These are phyloP conservation scores for Xanthoconium stramineum DNA, from an alignment of 768 basidiomycete genomes.

Conservation along the genomic window DNA sequence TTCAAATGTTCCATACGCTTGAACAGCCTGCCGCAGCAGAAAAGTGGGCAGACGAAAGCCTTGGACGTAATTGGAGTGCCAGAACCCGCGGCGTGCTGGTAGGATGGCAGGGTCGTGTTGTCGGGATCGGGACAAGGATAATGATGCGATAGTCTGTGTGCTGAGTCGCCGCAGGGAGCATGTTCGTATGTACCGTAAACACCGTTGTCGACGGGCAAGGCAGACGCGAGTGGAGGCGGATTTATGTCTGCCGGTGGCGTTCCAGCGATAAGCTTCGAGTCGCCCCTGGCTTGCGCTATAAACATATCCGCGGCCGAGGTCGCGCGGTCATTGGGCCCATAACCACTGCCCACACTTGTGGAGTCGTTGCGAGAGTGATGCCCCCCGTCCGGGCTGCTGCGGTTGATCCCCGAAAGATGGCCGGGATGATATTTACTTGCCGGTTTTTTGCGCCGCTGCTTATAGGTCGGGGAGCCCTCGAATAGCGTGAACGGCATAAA, in stretches of 20 bases:
- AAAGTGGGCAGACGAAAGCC: conserved; percentile 78
- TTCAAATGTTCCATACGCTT: conserved; percentile 92
- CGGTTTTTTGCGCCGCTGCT: conserved; percentile 80
- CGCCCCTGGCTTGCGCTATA: conserved; percentile 55
- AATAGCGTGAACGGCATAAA: conserved; percentile 73
- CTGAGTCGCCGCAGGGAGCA: conserved; percentile 14
- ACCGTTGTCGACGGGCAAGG: conserved; percentile 24
- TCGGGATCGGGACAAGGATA: conserved; percentile 18
- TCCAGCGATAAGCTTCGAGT: conserved; percentile 34
- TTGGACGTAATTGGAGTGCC: conserved; percentile 43
- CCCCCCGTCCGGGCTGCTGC: conserved; percentile 22
- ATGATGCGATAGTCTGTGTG: conserved; percentile 15
- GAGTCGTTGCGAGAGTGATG: conserved; percentile 13
- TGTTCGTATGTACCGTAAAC: conserved; percentile 18
- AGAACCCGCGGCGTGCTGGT: conserved; percentile 18
- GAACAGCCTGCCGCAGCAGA: conserved; percentile 81
- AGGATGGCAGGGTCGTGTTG: conserved; percentile 15
- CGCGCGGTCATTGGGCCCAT: conserved; percentile 27
- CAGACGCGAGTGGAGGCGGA: conserved; percentile 19
- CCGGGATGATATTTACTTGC: conserved; percentile 34
- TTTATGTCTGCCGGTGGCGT: conserved; percentile 18
- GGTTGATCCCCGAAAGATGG: conserved; percentile 28
- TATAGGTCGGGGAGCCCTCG: conserved; percentile 84
- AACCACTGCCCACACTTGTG: conserved; percentile 24
- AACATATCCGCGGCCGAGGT: conserved; percentile 69